phyloP scores from a whole-genome alignment of 352 stramenopile genomes.

The Pythium monospermum region DNA sequence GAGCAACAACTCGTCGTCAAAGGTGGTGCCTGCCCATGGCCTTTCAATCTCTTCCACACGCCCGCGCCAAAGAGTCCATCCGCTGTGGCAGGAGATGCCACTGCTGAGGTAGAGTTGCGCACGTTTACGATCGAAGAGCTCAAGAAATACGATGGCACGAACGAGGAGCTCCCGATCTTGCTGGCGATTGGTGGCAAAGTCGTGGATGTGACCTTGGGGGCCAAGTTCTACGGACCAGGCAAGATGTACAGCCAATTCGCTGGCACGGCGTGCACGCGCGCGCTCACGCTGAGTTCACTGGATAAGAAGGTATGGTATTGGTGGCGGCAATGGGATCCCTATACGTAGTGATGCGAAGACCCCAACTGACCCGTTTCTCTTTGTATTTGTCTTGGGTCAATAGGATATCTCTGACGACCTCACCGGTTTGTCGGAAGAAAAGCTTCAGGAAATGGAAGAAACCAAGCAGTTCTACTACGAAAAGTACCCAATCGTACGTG shows the following conservation, averaged over 20 bases:
- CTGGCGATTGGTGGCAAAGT: slow-evolving; percentile 72
- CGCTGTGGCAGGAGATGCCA: slow-evolving; percentile 17
- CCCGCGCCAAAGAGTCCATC: slow-evolving; percentile 13
- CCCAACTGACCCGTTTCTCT: neutral
- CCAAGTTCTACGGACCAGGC: slow-evolving; percentile 72
- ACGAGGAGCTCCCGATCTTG: slow-evolving; percentile 60
- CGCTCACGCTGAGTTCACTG: slow-evolving; percentile 61
- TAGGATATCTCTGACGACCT: slow-evolving; percentile 73
- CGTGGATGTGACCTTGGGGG: slow-evolving; percentile 63
- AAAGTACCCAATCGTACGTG: slow-evolving; percentile 82
- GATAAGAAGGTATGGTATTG: slow-evolving; percentile 44
- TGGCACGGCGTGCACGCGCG: slow-evolving; percentile 72
- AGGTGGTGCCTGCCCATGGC: slow-evolving; percentile 61
- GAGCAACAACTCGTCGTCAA: slow-evolving; percentile 54
- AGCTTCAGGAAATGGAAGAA: slow-evolving; percentile 52
- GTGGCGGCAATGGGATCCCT: neutral
- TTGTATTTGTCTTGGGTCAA: neutral
- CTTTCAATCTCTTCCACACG: slow-evolving; percentile 46
- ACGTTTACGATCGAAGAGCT: slow-evolving; percentile 66
- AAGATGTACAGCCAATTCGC: slow-evolving; percentile 74
- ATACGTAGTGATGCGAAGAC: neutral
- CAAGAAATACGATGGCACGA: slow-evolving; percentile 59
- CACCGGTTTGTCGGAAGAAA: slow-evolving; percentile 59
- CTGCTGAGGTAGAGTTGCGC: slow-evolving; percentile 24
- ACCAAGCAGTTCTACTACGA: slow-evolving; percentile 79